A percentile compares a stretch with the other conserved stretches of the same genome.
These are phyloP conservation scores for Globisporangium nagaii DNA, from an alignment of 352 stramenopile species.

Conservation along the genomic window DNA sequence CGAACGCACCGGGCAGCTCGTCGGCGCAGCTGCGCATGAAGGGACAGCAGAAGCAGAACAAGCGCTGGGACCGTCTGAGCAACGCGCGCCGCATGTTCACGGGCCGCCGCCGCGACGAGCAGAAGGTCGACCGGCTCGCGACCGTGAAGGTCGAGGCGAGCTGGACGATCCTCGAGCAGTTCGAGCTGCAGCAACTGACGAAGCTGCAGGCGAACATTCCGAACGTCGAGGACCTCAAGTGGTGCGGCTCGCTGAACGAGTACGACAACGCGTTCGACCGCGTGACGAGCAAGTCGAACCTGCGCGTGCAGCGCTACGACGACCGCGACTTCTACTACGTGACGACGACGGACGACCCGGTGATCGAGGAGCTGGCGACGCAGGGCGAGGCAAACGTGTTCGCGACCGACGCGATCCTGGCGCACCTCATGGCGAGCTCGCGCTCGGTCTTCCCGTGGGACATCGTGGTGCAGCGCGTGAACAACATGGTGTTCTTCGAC, in stretches of 20 bases:
- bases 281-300: slow-evolving; percentile 83
- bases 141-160: slow-evolving; percentile 89
- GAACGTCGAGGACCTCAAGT: slow-evolving; percentile 88
- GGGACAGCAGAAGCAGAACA: slow-evolving; percentile 85
- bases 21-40: slow-evolving; percentile 75
- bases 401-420: slow-evolving; percentile 95
- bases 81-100: slow-evolving; percentile 70
- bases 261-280: slow-evolving; percentile 96
- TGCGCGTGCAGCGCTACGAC: slow-evolving; percentile 72
- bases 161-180: slow-evolving; percentile 94
- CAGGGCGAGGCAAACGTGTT: slow-evolving; percentile 92
- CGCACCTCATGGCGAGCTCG: slow-evolving; percentile 95
- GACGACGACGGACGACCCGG: slow-evolving; percentile 95
- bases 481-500: slow-evolving; percentile 97
- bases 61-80: slow-evolving; percentile 73
- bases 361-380: slow-evolving; percentile 93
- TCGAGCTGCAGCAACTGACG: slow-evolving; percentile 94
- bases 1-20: slow-evolving; percentile 32
- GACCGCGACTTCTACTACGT: slow-evolving; percentile 96
- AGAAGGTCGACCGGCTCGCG: slow-evolving; percentile 77
- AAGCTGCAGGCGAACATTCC: slow-evolving; percentile 91
- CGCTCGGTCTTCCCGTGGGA: slow-evolving; percentile 97
- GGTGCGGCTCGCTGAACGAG: slow-evolving; percentile 92
- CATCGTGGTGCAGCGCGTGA: slow-evolving; percentile 90
- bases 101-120: slow-evolving; percentile 58